Conservation (phyloP, 2,329 filamentous ascomycete species). For the Diaporthe longicolla region DNA sequence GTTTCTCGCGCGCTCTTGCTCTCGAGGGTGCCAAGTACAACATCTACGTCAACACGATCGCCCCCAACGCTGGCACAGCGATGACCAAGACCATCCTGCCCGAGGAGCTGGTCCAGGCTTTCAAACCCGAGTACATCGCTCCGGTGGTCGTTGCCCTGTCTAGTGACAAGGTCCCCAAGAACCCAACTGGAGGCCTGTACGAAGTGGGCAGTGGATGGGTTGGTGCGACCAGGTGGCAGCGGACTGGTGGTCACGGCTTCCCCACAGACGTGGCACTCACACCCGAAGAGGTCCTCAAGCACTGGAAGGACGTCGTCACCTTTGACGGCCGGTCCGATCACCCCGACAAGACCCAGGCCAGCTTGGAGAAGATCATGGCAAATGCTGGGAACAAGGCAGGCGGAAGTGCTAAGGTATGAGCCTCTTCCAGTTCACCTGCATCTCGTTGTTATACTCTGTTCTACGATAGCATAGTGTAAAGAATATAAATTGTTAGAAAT, state of each 20-base stretch:
- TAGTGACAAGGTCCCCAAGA: constrained; percentile 88
- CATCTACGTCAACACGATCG: constrained; percentile 98
- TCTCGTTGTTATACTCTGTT: constrained; percentile 40
- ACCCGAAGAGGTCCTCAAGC: constrained; percentile 84
- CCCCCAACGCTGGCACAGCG: constrained; percentile 94
- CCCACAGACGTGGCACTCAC: constrained; percentile 86
- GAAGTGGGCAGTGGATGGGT: constrained; percentile 97
- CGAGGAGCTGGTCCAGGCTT: constrained; percentile 97
- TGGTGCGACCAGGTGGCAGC: constrained; percentile 94
- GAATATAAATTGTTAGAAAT: constrained; percentile 40
- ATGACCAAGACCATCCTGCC: constrained; percentile 97
- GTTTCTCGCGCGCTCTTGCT: constrained; percentile 93
- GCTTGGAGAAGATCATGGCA: constrained; percentile 80
- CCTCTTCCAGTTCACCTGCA: constrained; percentile 45
- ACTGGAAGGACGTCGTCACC: constrained; percentile 84
- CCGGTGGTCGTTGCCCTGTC: constrained; percentile 88
- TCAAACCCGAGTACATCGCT: constrained; percentile 99
- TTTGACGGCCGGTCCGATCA: constrained; percentile 92
- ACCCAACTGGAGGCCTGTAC: constrained; percentile 88
- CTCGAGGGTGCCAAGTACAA: constrained; percentile 97
- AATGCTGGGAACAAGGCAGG: constrained; percentile 86
- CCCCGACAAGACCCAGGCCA: constrained; percentile 83
- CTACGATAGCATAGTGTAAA: constrained; percentile 45
- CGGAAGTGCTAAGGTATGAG: constrained; percentile 71
- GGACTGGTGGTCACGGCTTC: constrained; percentile 90